Evolutionary conservation across 345 rosid genomes (phyloP), one percentile per base, ranked within the genome.

Genomic region (Murraya koenigii): DNA sequence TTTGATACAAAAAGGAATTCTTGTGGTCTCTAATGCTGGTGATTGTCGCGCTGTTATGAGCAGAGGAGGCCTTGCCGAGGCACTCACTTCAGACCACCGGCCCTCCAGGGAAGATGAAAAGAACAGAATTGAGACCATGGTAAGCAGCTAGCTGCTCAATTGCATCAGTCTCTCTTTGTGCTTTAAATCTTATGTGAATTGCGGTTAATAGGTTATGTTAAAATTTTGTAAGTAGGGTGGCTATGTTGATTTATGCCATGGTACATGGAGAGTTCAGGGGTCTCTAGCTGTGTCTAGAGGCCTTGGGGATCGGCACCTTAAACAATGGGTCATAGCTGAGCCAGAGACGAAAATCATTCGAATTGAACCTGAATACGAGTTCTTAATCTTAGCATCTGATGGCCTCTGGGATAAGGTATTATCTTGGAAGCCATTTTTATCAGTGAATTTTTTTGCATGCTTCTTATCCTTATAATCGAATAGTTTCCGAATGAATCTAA

Each of bases 351-450:
- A 70, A 78, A 61, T 85, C 39, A 63, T 91, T 33, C 77, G 23
- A 75, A 85, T 95, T 64, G 75, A 81, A 66, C 88, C 92, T 0
- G 91, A 86, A 14, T 71, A 81, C 2, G 98, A 95, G 84, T 91
- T 93, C 88, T 82, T 95, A 83, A 93, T 95, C 77, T 80, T 95
- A 69, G 98, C 97, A n/a, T 95, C 99, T 1, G 99, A 95, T 62
- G 99, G 99, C 20, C 82, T 95, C n/a, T 95, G 99, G 99, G 94
- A 93, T 59, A 95, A 89, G 98, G 98, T 94, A 83, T 69, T 66
- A n/a, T 13, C 54, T 41, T 41, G 38, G 15, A 15, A 33, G 13
- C 26, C 52, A 8, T 52, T 79, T 19, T 38, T 55, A 14, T 17
- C 32, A 9, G 30, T 14, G 30, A 55, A 13, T 17, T 26, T 4